Evolutionary conservation across 768 basidiomycete genomes (phyloP).

Genomic region (Kwoniella botswanensis): DNA sequence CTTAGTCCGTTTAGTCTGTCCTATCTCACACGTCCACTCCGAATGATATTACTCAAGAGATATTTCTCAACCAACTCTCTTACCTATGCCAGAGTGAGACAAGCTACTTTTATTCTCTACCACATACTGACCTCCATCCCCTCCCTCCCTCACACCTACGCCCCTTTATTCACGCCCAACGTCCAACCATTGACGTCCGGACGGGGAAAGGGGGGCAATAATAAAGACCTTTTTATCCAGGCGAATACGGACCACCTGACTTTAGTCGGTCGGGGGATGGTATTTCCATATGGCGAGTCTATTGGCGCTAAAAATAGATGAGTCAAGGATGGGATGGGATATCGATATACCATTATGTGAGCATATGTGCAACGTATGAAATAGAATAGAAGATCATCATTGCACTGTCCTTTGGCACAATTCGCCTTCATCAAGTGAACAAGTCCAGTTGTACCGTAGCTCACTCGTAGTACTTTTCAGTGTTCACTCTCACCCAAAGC

Average conservation of each 20-base stretch:
- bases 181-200: slow-evolving; percentile 41
- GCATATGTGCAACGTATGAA: neutral
- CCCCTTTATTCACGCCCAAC: slow-evolving; percentile 46
- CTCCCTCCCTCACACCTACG: slow-evolving; percentile 15
- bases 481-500: no score
- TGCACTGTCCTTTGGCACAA: no score
- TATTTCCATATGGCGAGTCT: slow-evolving; percentile 8
- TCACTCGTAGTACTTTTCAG: no score
- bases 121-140: neutral
- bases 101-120: no score
- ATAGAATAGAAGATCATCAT: no score
- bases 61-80: no score
- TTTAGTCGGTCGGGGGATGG: slow-evolving; percentile 37
- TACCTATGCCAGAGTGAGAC: no score
- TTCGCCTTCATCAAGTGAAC: no score
- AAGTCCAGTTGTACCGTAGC: no score
- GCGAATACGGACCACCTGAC: slow-evolving; percentile 18
- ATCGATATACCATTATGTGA: neutral
- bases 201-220: slow-evolving; percentile 48
- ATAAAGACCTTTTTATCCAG: slow-evolving; percentile 6
- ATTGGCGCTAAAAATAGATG: neutral
- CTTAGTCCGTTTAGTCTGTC: no score
- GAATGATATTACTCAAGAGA: no score
- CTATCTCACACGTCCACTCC: no score
- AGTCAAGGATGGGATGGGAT: slow-evolving; percentile 8